Percentiles rank a stretch among this genome's conserved stretches.
phyloP scores from a whole-genome alignment of 2,329 filamentous ascomycete species.

The Myriosclerotinia scirpicola region DNA sequence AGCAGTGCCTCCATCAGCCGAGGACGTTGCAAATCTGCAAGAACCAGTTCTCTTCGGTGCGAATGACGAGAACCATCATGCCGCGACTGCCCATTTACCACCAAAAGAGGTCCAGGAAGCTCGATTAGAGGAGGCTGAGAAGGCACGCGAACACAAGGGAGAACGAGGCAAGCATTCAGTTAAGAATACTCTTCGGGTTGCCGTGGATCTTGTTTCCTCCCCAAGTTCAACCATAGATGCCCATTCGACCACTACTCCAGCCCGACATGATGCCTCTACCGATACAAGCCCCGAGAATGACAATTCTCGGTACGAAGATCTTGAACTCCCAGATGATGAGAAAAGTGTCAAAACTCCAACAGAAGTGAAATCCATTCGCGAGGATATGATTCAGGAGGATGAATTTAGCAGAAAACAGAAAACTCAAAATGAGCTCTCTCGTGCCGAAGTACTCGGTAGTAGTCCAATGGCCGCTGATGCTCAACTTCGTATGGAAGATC shows the following conservation, averaged over 20 bases:
- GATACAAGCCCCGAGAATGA: slow-evolving; percentile 75
- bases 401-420: slow-evolving; percentile 35
- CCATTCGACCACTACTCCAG: slow-evolving; percentile 72
- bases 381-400: slow-evolving; percentile 42
- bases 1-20: slow-evolving; percentile 39
- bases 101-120: slow-evolving; percentile 52
- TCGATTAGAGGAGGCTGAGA: slow-evolving; percentile 41
- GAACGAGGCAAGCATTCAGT: slow-evolving; percentile 40
- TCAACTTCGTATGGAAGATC: slow-evolving; percentile 57
- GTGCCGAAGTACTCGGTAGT: slow-evolving; percentile 44
- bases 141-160: slow-evolving; percentile 40
- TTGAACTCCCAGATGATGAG: slow-evolving; percentile 49
- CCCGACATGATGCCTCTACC: slow-evolving; percentile 65
- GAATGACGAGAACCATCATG: slow-evolving; percentile 35
- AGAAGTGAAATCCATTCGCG: slow-evolving; percentile 32
- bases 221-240: slow-evolving; percentile 65
- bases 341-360: slow-evolving; percentile 45
- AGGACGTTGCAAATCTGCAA: slow-evolving; percentile 40
- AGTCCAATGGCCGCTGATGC: slow-evolving; percentile 56
- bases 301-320: slow-evolving; percentile 52
- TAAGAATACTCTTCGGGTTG: slow-evolving; percentile 43
- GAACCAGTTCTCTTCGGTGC: slow-evolving; percentile 34
- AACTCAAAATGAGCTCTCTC: slow-evolving; percentile 37
- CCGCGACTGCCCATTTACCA: slow-evolving; percentile 47
- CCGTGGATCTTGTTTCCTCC: slow-evolving; percentile 51